Conservation (phyloP, 139 green algal species). For the Asterochloris erici region DNA sequence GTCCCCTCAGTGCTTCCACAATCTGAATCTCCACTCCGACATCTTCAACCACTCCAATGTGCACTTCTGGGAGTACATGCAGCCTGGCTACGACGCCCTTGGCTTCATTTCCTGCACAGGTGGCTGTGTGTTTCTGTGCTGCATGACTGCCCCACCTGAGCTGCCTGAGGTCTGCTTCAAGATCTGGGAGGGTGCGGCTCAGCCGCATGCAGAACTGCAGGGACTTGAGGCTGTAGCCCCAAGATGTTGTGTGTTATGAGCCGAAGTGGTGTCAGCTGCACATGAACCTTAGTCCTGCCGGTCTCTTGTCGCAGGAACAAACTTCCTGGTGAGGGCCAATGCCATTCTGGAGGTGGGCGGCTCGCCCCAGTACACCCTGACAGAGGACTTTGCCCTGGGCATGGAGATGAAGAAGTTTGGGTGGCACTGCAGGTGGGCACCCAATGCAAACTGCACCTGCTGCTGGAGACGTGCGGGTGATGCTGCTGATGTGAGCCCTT, state of each 20-base stretch:
- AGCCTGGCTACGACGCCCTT: conserved; percentile 60
- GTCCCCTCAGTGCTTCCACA: conserved; percentile 68
- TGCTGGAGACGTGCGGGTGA: not conserved
- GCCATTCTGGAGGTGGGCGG: conserved; percentile 59
- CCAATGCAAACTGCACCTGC: not conserved
- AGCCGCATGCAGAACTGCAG: too few species aligned
- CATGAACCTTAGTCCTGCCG: not conserved
- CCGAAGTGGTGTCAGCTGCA: too few species aligned
- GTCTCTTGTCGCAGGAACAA: conserved; percentile 33
- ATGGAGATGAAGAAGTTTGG: conserved; percentile 65
- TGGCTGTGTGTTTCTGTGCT: not conserved
- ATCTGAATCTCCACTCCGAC: conserved; percentile 67
- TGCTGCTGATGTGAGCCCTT: too few species aligned
- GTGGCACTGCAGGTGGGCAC: conserved; percentile 36
- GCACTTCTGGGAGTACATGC: conserved; percentile 72
- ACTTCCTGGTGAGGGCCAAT: conserved; percentile 65
- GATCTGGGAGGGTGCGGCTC: too few species aligned
- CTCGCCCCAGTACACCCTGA: conserved; percentile 76
- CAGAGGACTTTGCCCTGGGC: conserved; percentile 69
- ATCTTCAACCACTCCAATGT: conserved; percentile 89
- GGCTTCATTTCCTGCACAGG: conserved; percentile 63
- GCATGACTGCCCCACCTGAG: too few species aligned
- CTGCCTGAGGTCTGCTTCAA: not conserved
- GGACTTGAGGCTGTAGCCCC: too few species aligned
- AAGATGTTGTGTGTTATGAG: too few species aligned